Evolutionary conservation across 768 basidiomycete genomes (phyloP), one percentile per base, ranked within the genome.

Genomic region (Tricholomella constricta): DNA sequence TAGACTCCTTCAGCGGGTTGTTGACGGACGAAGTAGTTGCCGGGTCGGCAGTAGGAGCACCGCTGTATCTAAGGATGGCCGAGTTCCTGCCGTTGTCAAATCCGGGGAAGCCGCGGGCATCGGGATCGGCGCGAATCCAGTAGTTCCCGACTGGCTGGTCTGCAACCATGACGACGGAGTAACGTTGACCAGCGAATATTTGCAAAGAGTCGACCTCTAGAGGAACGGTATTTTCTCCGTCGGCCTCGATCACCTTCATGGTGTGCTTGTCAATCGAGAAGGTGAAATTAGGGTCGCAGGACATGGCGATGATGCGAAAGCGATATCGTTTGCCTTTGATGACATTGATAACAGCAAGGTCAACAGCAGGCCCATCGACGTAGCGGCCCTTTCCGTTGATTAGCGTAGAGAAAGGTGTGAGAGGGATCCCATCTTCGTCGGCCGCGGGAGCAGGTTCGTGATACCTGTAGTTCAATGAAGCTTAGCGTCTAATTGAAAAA

Each of bases 171-270:
- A 83, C 68, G 22, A 63, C 66, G 1, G 67, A 69, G 44, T 67
- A 68, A 12, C 65, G 65, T 48, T 69, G 64, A 15, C 67, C 65
- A 19, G 62, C 64, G 45, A 72, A 78, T 38, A 85, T 76, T 29
- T 75, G 55, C 32, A 75, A 64, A 10, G 65, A 71, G 43, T 79
- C 76, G 4, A 79, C 80, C 4, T 66, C 62, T 2, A 75, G 63
- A 0, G 83, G 78, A 15, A 60, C 35, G 0, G 72, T 73, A 57
- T 75, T 73, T 35, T 63, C 68, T 1, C 77, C 74, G 36, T 84
- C 83, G 1, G 64, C 77, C 57, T 84, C 82, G 41, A 84, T 82
- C 48, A 84, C 66, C 2, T 76, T 81, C 67, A 81, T 56, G 5
- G 58, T 62, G 52, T 81, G 79, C 11, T 69, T 67, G 56, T 79